A percentile compares a stretch with the other conserved stretches of the same genome.
These are phyloP conservation scores for Syzygium grande DNA, from an alignment of 345 rosid species.

Conservation along the genomic window DNA sequence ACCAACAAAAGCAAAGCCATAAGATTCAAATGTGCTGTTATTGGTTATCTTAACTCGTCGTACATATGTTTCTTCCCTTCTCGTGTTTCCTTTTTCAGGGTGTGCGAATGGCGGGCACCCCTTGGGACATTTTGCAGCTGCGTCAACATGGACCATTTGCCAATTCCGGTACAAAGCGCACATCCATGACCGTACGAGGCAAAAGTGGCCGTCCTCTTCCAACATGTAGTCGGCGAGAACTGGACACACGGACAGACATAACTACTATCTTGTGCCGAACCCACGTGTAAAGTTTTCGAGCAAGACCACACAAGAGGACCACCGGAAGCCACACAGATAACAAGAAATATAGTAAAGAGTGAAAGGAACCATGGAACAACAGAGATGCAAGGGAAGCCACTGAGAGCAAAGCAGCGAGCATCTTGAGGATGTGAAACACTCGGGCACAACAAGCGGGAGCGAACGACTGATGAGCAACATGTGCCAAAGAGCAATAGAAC, in stretches of 20 bases:
- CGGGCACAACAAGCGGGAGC: not conserved
- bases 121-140: not conserved
- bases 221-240: not conserved
- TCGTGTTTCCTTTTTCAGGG: not conserved
- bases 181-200: not conserved
- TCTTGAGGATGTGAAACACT: not conserved
- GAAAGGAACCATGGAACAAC: not conserved
- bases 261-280: not conserved
- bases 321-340: not conserved
- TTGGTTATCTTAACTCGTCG: not conserved
- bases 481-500: not conserved
- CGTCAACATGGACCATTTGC: not conserved
- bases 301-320: not conserved
- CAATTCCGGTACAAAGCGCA: not conserved
- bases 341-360: not conserved
- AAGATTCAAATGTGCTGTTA: not conserved
- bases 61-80: not conserved
- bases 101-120: not conserved
- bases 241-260: not conserved
- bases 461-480: not conserved
- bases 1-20: not conserved
- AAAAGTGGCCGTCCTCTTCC: not conserved
- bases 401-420: not conserved
- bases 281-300: not conserved
- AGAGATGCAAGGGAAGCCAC: not conserved